These are phyloP conservation scores for Candida labiduridarum DNA, from an alignment of 1,139 yeast species.

Conservation along the genomic window DNA sequence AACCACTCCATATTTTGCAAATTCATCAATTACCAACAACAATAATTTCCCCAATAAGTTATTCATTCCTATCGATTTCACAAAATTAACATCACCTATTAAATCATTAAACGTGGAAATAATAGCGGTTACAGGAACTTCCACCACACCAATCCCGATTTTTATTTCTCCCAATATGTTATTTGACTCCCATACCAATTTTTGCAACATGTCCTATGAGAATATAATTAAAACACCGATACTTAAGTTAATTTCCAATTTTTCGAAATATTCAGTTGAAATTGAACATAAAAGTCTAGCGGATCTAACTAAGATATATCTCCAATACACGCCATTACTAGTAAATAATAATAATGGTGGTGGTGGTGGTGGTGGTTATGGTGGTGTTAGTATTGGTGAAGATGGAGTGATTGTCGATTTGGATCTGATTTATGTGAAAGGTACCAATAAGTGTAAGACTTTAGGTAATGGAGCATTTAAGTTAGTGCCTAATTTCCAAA, in stretches of 20 bases:
- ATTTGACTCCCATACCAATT: slow-evolving; percentile 19
- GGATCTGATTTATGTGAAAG: slow-evolving; percentile 8
- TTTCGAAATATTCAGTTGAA: slow-evolving; percentile 19
- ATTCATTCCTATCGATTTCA: slow-evolving; percentile 2
- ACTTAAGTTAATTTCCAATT: slow-evolving; percentile 18
- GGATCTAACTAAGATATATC: slow-evolving; percentile 25
- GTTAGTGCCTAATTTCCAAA: slow-evolving; percentile 41
- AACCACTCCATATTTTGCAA: slow-evolving; percentile 4
- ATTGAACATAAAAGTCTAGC: slow-evolving; percentile 24
- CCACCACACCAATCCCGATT: slow-evolving; percentile 36
- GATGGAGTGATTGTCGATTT: slow-evolving; percentile 5
- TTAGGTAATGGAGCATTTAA: slow-evolving; percentile 20
- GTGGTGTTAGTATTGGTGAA: slow-evolving; percentile 11
- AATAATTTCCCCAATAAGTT: slow-evolving; percentile 5
- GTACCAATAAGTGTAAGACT: slow-evolving; percentile 2
- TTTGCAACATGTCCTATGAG: slow-evolving; percentile 21
- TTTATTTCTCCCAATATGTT: slow-evolving; percentile 41
- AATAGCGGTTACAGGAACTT: slow-evolving; percentile 33
- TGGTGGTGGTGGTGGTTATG: slow-evolving; percentile 14
- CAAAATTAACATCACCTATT: slow-evolving; percentile 14
- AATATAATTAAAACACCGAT: slow-evolving; percentile 24
- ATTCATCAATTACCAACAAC: neutral
- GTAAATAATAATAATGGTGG: slow-evolving; percentile 19
- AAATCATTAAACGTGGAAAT: slow-evolving; percentile 31
- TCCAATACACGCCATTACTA: slow-evolving; percentile 23